Evolutionary conservation across 306 rosid species (phyloP).

Genomic region (Albizia julibrissin): DNA sequence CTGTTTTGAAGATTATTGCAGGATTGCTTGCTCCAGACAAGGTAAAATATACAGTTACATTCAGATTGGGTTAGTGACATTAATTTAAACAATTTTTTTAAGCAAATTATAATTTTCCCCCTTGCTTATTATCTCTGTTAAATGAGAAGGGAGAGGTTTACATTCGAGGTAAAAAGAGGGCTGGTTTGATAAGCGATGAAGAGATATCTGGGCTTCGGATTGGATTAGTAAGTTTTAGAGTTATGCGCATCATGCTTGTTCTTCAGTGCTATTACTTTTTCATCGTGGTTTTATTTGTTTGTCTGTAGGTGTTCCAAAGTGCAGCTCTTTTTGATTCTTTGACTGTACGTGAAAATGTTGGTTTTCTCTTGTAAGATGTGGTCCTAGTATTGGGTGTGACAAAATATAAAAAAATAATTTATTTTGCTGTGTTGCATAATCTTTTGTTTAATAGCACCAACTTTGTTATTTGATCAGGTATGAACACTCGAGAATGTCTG

Average conservation of each 20-base stretch:
- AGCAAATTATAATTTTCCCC: background rate
- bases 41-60: slow-evolving; percentile 40
- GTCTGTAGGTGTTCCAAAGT: slow-evolving; percentile 89
- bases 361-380: slow-evolving; percentile 91
- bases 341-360: slow-evolving; percentile 96
- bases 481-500: slow-evolving; percentile 85
- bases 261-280: background rate
- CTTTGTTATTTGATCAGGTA: slow-evolving; percentile 55
- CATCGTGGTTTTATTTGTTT: slow-evolving; percentile 12
- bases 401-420: background rate
- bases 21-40: slow-evolving; percentile 95
- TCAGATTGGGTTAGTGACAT: slow-evolving; percentile 17
- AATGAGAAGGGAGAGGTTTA: slow-evolving; percentile 88
- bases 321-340: slow-evolving; percentile 99
- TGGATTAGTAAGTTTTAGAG: slow-evolving; percentile 69
- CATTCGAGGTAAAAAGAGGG: slow-evolving; percentile 81
- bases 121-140: slow-evolving; percentile 23
- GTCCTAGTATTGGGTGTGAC: slow-evolving; percentile 12
- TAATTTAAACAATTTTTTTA: slow-evolving; percentile 1
- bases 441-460: slow-evolving; percentile 15
- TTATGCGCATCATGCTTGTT: slow-evolving; percentile 20
- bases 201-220: slow-evolving; percentile 90
- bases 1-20: slow-evolving; percentile 85
- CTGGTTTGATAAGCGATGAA: slow-evolving; percentile 85
- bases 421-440: background rate